These are phyloP conservation scores for Hortiboletus campestris DNA, from an alignment of 768 basidiomycete genomes.

Conservation along the genomic window DNA sequence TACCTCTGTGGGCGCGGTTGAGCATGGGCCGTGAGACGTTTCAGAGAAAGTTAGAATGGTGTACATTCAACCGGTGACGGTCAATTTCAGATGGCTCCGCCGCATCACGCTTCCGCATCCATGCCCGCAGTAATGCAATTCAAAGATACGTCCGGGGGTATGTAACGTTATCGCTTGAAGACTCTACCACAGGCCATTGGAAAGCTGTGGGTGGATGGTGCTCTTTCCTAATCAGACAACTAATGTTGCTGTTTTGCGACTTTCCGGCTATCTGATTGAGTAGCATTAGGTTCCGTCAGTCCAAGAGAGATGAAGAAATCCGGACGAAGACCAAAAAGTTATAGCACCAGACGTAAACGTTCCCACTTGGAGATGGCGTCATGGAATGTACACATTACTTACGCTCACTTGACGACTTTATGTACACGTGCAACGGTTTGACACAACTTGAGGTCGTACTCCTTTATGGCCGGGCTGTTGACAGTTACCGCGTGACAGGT, in stretches of 20 bases:
- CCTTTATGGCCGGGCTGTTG: neutral
- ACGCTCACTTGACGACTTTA: no score
- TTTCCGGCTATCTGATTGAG: no score
- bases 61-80: neutral
- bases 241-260: no score
- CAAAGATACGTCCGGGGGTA: neutral
- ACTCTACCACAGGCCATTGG: no score
- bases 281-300: conserved; percentile 8
- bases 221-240: no score
- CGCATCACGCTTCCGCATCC: neutral
- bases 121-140: conserved; percentile 10
- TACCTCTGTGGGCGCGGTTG: neutral
- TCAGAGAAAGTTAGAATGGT: neutral
- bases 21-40: conserved; percentile 10
- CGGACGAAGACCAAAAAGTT: conserved; percentile 8
- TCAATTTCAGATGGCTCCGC: conserved; percentile 1
- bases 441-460: no score
- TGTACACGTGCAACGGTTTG: no score
- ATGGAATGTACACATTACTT: neutral
- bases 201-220: no score
- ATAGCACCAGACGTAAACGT: conserved; percentile 25
- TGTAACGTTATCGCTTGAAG: no score
- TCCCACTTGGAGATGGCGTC: neutral
- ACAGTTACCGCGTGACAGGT: conserved; percentile 10
- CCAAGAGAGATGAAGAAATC: neutral